Conservation (phyloP, 371 early-diverging fungal genomes). For the Mortierella sp. region DNA sequence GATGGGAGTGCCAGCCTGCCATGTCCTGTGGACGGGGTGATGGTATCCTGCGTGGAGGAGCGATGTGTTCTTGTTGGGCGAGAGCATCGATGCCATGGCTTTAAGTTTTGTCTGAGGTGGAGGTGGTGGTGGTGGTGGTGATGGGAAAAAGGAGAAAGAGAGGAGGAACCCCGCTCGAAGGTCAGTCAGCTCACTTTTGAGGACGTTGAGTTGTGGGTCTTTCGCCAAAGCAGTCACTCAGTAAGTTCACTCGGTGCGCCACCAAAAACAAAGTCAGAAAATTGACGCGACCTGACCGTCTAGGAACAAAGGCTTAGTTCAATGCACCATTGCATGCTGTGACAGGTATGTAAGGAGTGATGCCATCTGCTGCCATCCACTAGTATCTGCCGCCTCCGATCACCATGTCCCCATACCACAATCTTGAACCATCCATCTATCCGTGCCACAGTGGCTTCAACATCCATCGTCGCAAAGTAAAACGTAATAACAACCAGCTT, state of each 20-base stretch:
- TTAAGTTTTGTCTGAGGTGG: neutral
- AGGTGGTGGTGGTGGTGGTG: neutral
- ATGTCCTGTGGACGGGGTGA: constrained; percentile 83
- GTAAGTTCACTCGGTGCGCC: neutral
- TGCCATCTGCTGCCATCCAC: neutral
- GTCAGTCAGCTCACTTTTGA: neutral
- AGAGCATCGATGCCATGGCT: constrained; percentile 31
- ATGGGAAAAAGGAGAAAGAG: neutral
- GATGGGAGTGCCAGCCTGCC: constrained; percentile 81
- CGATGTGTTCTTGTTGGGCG: constrained; percentile 62
- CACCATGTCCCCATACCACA: neutral
- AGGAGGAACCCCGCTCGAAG: neutral
- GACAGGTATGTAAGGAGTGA: neutral
- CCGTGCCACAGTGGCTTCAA: neutral
- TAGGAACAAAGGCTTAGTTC: neutral
- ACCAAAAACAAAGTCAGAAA: neutral
- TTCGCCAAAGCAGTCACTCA: neutral
- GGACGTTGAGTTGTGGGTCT: neutral
- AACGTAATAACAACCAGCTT: neutral
- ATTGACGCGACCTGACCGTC: neutral
- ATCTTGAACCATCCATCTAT: neutral
- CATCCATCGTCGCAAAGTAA: neutral
- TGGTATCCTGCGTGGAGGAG: constrained; percentile 92
- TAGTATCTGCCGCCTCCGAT: neutral
- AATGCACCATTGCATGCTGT: neutral